phyloP scores from a whole-genome alignment of 495 filamentous ascomycete species.

The Tuber magnatum region DNA sequence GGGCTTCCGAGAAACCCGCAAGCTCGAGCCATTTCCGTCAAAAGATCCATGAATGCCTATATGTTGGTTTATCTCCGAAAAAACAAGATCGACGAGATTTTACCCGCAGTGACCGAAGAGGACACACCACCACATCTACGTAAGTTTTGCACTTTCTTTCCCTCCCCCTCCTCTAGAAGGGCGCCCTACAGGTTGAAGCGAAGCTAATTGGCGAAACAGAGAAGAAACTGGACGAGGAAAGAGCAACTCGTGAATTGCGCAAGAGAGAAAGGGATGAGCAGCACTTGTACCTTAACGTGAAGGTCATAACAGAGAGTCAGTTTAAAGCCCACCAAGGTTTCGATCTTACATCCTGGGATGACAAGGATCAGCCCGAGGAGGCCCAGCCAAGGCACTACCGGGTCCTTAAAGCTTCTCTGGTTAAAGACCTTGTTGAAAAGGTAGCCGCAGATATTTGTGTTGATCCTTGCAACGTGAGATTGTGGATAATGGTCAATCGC shows the following conservation, averaged over 20 bases:
- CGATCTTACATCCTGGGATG: constrained; percentile 69
- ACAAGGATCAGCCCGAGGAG: constrained; percentile 49
- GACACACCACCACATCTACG: constrained; percentile 80
- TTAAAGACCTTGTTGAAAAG: constrained; percentile 61
- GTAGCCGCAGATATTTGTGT: constrained; percentile 63
- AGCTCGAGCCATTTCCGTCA: constrained; percentile 58
- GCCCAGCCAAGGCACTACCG: constrained; percentile 60
- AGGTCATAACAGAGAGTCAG: constrained; percentile 67
- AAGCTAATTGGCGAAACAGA: constrained; percentile 48
- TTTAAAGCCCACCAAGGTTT: constrained; percentile 77
- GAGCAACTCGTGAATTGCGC: constrained; percentile 60
- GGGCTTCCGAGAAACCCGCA: constrained; percentile 60
- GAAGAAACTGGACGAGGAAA: constrained; percentile 68
- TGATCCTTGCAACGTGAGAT: constrained; percentile 59
- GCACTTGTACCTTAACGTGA: constrained; percentile 78
- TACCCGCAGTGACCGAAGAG: constrained; percentile 62
- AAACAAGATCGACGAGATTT: constrained; percentile 67
- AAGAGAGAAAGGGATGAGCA: constrained; percentile 87
- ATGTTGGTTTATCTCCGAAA: constrained; percentile 98
- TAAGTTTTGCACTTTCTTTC: constrained; percentile 43
- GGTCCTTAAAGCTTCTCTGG: constrained; percentile 61
- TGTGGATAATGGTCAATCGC: constrained; percentile 97
- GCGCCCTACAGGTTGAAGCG: not conserved
- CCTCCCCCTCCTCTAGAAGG: not conserved
- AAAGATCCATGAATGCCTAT: constrained; percentile 76